These are phyloP conservation scores for Eutrema heterophyllum DNA, from an alignment of 345 rosid species.

Conservation along the genomic window DNA sequence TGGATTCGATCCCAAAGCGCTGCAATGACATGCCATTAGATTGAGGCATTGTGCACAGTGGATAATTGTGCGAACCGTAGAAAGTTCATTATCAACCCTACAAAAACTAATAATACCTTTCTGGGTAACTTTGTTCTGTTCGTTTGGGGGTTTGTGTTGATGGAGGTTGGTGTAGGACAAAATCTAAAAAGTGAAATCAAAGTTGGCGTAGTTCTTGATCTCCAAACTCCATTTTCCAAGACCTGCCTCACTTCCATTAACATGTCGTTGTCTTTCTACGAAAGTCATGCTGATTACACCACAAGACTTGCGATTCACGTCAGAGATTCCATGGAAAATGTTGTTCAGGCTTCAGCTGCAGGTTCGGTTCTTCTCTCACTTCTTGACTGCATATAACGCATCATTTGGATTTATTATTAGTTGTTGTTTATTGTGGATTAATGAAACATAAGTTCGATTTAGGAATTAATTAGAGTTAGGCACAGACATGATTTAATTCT, in stretches of 20 bases:
- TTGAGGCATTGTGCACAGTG: no score
- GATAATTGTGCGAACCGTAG: no score
- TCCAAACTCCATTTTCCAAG: constrained; percentile 6
- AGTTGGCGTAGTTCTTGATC: constrained; percentile 40
- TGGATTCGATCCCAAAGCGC: no score
- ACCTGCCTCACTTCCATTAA: constrained; percentile 20
- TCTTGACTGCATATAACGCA: background rate
- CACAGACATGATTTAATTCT: no score
- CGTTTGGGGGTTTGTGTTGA: background rate
- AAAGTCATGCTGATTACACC: constrained; percentile 8
- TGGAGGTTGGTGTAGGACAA: constrained; percentile 12
- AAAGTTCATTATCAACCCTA: no score
- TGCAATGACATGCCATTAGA: no score
- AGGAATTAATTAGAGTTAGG: no score
- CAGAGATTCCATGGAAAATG: constrained; percentile 25
- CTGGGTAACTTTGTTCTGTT: background rate
- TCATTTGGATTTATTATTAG: background rate
- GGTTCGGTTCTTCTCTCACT: constrained; percentile 18
- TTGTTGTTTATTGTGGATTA: no score
- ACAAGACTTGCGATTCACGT: constrained; percentile 21
- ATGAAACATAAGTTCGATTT: no score
- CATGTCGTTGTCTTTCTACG: constrained; percentile 29
- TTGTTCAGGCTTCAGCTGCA: constrained; percentile 34
- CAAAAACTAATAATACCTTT: background rate
- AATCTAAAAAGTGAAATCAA: constrained; percentile 1